Evolutionary conservation across 768 basidiomycete genomes (phyloP).

Genomic region (Kwoniella newhampshirensis): DNA sequence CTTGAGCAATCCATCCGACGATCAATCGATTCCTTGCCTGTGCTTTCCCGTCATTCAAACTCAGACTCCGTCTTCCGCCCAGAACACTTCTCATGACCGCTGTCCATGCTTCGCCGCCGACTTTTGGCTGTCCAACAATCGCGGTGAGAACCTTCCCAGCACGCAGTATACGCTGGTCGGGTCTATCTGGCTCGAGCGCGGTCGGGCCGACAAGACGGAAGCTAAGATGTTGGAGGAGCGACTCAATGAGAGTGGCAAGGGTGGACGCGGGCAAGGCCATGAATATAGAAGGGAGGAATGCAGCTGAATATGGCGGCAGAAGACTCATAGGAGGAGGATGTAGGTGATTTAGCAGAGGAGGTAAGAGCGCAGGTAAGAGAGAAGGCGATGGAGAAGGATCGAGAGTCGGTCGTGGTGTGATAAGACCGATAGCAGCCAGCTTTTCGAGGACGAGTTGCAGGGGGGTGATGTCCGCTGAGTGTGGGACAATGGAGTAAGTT

Average conservation of each 20-base stretch:
- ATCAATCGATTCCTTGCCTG: slow-evolving; percentile 58
- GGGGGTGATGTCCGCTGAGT: slow-evolving; percentile 7
- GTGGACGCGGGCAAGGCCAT: slow-evolving; percentile 58
- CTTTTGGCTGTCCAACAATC: slow-evolving; percentile 59
- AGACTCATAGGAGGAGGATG: slow-evolving; percentile 53
- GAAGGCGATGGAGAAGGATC: slow-evolving; percentile 54
- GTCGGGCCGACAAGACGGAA: slow-evolving; percentile 2
- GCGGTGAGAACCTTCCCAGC: slow-evolving; percentile 61
- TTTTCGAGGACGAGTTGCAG: slow-evolving; percentile 48
- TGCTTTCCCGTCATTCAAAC: slow-evolving; percentile 56
- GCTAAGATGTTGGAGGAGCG: slow-evolving; percentile 35
- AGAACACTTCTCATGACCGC: slow-evolving; percentile 50
- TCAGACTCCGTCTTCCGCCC: slow-evolving; percentile 58
- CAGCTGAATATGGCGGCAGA: slow-evolving; percentile 29
- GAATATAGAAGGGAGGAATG: slow-evolving; percentile 44
- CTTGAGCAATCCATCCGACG: slow-evolving; percentile 66
- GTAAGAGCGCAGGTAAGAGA: slow-evolving; percentile 59
- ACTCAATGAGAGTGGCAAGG: slow-evolving; percentile 58
- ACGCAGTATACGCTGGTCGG: slow-evolving; percentile 58
- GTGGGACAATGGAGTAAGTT: no score
- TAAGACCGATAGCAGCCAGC: slow-evolving; percentile 50
- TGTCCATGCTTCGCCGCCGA: slow-evolving; percentile 37
- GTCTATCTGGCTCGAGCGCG: slow-evolving; percentile 28
- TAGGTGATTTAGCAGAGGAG: slow-evolving; percentile 50
- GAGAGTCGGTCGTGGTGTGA: slow-evolving; percentile 16